Conservation (phyloP, 2,329 filamentous ascomycete genomes). For the Talaromyces rugulosus region DNA sequence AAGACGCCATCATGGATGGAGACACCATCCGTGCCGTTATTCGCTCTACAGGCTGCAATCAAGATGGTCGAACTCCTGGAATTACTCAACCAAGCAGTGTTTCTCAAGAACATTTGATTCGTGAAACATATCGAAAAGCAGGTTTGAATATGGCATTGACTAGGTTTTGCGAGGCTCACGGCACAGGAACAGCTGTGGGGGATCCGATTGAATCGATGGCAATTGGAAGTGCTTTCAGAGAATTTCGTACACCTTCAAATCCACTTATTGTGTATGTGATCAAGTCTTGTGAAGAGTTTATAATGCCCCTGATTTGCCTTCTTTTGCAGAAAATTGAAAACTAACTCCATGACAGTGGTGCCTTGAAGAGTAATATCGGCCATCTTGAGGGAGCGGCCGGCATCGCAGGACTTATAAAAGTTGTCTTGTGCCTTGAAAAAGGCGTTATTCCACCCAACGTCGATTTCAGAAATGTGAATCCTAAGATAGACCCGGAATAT, state of each 20-base stretch:
- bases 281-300: no score
- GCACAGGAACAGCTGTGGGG: slow-evolving; percentile 21
- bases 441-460: slow-evolving; percentile 12
- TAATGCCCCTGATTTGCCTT: no score
- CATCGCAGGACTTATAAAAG: slow-evolving; percentile 13
- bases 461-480: slow-evolving; percentile 8
- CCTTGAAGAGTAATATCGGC: slow-evolving; percentile 23
- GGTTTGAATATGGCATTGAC: slow-evolving; percentile 42
- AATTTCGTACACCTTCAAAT: background rate
- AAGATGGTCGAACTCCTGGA: slow-evolving; percentile 34
- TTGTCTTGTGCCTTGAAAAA: slow-evolving; percentile 8
- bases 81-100: slow-evolving; percentile 19
- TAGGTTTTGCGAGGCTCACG: slow-evolving; percentile 30
- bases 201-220: slow-evolving; percentile 19
- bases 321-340: no score
- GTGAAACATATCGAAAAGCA: slow-evolving; percentile 40
- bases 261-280: background rate
- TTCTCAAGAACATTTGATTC: slow-evolving; percentile 37
- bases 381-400: slow-evolving; percentile 16
- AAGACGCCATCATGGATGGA: slow-evolving; percentile 37
- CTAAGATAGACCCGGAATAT: slow-evolving; percentile 6
- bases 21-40: slow-evolving; percentile 45
- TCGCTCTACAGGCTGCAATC: slow-evolving; percentile 31
- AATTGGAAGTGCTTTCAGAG: slow-evolving; percentile 13
- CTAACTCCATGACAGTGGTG: slow-evolving; percentile 9